Evolutionary conservation across 2,329 filamentous ascomycete genomes (phyloP), one percentile per base, ranked within the genome.

Genomic region (Aspergillus japonicus): DNA sequence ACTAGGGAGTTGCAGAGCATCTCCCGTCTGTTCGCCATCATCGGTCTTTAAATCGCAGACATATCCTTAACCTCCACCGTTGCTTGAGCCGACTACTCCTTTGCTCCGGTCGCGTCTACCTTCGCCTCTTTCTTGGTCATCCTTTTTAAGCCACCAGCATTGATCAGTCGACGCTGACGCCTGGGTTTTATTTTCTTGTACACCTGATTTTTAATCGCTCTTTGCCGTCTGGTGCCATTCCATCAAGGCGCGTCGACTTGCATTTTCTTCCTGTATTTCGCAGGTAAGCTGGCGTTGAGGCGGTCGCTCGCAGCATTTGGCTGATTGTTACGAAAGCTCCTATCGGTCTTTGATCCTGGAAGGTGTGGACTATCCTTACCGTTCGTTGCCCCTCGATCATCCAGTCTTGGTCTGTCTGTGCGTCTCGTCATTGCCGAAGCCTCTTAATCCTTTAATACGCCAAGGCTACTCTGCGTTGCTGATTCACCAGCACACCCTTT

Each of bases 1-100:
- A 66, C 42, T 21, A 47, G 42, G 72, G 71, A 68, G 66, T 68
- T 76, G 74, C 73, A 75, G 74, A 72, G 74, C 74, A 76, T 71
- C 66, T 69, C 72, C 68, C 63, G 59, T 57, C 47, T 57, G 55
- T 52, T 62, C 57, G 55, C 57, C 62, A 57, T 56, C 58, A 59
- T 60, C 64, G 35, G 54, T 65, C 64, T 60, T 65, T 61, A 57
- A 65, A 66, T 64, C 47, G 26, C 52, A 57, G 54, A 58, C 54
- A 54, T 57, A 48, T 54, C 54, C 64, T 57, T 60, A 60, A 56
- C 31, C 57, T 52, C 47, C 54, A 58, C 63, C 68, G 59, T 63
- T 64, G 64, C 68, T 63, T 63, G 62, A 56, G 60, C 63, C 67
- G 59, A 60, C 47, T 56, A 35, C 39, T 60, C 56, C 58, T 53